A percentile compares a stretch with the other conserved stretches of the same genome.
Evolutionary conservation across 164 flowering plant species (phyloP).

Genomic region (Platanus orientalis): DNA sequence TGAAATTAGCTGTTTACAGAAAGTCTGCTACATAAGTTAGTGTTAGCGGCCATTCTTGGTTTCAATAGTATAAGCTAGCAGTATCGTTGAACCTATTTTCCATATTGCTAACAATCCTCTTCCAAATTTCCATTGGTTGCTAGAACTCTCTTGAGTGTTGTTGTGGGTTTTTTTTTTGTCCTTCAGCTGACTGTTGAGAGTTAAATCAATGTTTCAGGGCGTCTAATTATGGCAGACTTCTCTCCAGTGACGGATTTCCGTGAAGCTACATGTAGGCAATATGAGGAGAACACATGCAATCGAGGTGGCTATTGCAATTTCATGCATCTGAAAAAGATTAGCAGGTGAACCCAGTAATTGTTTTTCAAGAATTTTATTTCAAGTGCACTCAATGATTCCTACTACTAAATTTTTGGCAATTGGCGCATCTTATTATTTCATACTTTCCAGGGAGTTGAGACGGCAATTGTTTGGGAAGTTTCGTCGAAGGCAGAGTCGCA

Average conservation of each 20-base stretch:
- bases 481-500: constrained; percentile 43
- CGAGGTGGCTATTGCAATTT: constrained; percentile 95
- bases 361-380: neutral
- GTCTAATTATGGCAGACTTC: constrained; percentile 89
- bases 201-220: constrained; percentile 38
- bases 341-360: constrained; percentile 41
- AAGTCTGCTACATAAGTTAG: neutral
- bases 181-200: neutral
- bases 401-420: neutral
- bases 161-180: neutral
- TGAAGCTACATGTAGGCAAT: constrained; percentile 92
- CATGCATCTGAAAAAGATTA: constrained; percentile 86
- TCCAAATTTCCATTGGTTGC: too few species aligned
- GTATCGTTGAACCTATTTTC: too few species aligned
- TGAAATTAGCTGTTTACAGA: neutral
- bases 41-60: neutral
- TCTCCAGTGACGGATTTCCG: constrained; percentile 96
- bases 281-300: constrained; percentile 81
- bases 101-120: neutral
- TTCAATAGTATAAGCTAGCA: too few species aligned
- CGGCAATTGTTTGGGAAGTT: constrained; percentile 64
- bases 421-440: neutral
- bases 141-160: too few species aligned
- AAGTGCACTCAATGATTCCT: neutral
- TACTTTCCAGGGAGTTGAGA: constrained; percentile 57